Evolutionary conservation across 1,284 basidiomycete species (phyloP).

Genomic region (Tylopilus orsonianus): DNA sequence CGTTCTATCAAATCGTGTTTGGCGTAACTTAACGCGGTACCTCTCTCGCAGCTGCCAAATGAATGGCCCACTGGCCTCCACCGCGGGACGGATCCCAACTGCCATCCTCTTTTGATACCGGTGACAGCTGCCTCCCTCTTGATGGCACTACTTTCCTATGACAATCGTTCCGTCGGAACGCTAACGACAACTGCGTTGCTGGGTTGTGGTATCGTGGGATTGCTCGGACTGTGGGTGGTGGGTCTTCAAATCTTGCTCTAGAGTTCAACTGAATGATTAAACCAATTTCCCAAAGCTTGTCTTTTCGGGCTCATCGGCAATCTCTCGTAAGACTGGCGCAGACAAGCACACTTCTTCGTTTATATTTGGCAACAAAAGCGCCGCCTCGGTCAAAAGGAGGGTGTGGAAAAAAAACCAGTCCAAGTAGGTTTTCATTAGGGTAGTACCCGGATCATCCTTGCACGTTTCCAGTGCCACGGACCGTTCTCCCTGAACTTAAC

Average conservation of each 20-base stretch:
- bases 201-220: constrained; percentile 49
- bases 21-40: constrained; percentile 3
- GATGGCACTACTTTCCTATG: constrained; percentile 66
- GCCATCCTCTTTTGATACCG: constrained; percentile 64
- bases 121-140: constrained; percentile 50
- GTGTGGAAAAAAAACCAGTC: constrained; percentile 50
- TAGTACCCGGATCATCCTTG: constrained; percentile 20
- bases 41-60: constrained; percentile 42
- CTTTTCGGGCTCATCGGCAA: constrained; percentile 55
- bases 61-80: constrained; percentile 34
- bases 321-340: constrained; percentile 72
- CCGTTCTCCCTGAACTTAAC: constrained; percentile 28
- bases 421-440: constrained; percentile 26
- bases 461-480: constrained; percentile 11
- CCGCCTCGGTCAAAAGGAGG: constrained; percentile 72
- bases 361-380: constrained; percentile 71
- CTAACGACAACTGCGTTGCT: constrained; percentile 53
- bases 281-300: constrained; percentile 45
- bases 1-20: constrained; percentile 9
- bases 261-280: constrained; percentile 16
- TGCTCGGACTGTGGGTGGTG: constrained; percentile 75
- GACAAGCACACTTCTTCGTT: constrained; percentile 79
- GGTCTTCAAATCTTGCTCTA: constrained; percentile 33
- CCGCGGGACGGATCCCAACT: constrained; percentile 22
- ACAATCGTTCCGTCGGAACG: constrained; percentile 55